Evolutionary conservation across 192 early-diverging fungal genomes (phyloP).

Genomic region (Geranomyces variabilis): DNA sequence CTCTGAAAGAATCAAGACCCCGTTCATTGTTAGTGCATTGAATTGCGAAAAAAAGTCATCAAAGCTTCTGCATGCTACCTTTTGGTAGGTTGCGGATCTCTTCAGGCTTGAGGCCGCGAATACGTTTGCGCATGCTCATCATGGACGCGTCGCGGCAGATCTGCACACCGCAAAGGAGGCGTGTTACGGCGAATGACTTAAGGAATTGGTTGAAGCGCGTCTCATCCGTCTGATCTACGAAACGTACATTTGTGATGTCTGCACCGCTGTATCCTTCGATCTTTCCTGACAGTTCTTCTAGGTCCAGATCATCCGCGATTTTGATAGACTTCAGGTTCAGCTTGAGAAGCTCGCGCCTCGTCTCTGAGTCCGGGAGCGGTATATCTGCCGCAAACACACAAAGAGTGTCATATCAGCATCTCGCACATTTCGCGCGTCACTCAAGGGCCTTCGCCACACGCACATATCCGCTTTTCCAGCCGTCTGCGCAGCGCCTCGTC

Average conservation of each 20-base stretch:
- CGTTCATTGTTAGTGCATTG: neutral
- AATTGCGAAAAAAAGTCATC: neutral
- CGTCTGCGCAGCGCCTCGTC: slow-evolving; percentile 65
- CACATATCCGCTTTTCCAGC: slow-evolving; percentile 67
- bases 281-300: slow-evolving; percentile 56
- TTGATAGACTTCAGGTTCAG: slow-evolving; percentile 59
- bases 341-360: slow-evolving; percentile 51
- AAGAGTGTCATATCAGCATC: neutral
- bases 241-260: slow-evolving; percentile 63
- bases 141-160: slow-evolving; percentile 60
- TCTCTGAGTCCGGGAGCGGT: slow-evolving; percentile 58
- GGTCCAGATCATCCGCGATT: slow-evolving; percentile 46
- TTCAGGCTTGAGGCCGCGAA: slow-evolving; percentile 57
- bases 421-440: neutral
- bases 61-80: slow-evolving; percentile 33
- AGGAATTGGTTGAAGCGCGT: too few relatives aligned
- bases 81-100: slow-evolving; percentile 58
- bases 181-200: too few relatives aligned
- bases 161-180: slow-evolving; percentile 21
- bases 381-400: slow-evolving; percentile 47
- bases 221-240: slow-evolving; percentile 5
- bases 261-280: slow-evolving; percentile 65
- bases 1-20: slow-evolving; percentile 40
- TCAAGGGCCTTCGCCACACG: neutral
- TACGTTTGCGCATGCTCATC: slow-evolving; percentile 64